Percentiles rank a stretch among this genome's conserved stretches.
Evolutionary conservation across 768 basidiomycete species (phyloP).

Genomic region (Collybia sp.): DNA sequence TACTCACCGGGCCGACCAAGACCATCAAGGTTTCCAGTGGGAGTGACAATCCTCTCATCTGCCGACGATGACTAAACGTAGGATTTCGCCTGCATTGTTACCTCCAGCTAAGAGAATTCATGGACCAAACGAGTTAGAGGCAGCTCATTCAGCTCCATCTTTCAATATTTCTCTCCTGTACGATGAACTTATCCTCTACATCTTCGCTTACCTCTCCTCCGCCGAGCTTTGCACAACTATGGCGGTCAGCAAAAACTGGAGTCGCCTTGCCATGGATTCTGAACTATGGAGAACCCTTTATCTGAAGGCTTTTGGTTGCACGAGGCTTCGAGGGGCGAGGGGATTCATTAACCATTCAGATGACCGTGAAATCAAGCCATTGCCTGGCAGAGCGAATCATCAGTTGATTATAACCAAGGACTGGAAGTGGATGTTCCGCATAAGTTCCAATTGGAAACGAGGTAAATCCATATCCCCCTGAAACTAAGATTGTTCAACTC

Average conservation of each 20-base stretch:
- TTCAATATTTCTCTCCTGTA: conserved; percentile 54
- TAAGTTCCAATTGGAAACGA: conserved; percentile 78
- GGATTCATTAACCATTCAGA: conserved; percentile 56
- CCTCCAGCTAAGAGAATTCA: conserved; percentile 58
- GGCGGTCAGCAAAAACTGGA: conserved; percentile 60
- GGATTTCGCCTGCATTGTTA: conserved; percentile 41
- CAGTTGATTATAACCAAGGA: conserved; percentile 40
- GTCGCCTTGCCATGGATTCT: conserved; percentile 61
- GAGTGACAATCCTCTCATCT: too few relatives aligned
- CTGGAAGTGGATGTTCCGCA: conserved; percentile 88
- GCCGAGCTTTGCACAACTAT: conserved; percentile 65
- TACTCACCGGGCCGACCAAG: too few relatives aligned
- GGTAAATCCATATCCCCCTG: conserved; percentile 36
- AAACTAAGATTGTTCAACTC: conserved; percentile 5
- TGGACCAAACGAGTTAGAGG: neutral
- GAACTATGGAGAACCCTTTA: conserved; percentile 74
- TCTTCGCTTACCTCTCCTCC: conserved; percentile 69
- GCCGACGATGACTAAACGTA: conserved; percentile 44
- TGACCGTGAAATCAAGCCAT: conserved; percentile 51
- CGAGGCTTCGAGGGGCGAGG: conserved; percentile 61
- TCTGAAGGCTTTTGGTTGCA: conserved; percentile 57
- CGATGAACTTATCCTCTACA: conserved; percentile 71
- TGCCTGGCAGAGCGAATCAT: conserved; percentile 47
- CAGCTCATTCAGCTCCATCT: conserved; percentile 17
- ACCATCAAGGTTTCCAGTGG: too few relatives aligned